Conservation (phyloP, 371 early-diverging fungal species). For the Neoconidiobolus thromboides region DNA sequence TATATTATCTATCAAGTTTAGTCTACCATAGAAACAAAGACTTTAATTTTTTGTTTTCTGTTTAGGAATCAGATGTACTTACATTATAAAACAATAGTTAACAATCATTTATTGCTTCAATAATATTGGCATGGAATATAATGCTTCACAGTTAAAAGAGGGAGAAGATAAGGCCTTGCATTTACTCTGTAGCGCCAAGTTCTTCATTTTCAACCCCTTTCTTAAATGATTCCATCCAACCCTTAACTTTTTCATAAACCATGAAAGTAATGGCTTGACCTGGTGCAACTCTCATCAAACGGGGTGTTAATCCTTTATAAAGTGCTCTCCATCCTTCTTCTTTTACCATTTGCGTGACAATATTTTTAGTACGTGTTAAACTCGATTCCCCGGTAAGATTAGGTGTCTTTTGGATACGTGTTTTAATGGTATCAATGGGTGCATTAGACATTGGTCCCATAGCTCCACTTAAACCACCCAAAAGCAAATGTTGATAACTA, state of each 20-base stretch:
- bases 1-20: no score
- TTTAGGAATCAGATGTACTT: no score
- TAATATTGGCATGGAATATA: no score
- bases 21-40: no score
- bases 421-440: slow-evolving; percentile 96
- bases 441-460: slow-evolving; percentile 93
- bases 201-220: neutral
- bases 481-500: slow-evolving; percentile 71
- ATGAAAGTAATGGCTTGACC: slow-evolving; percentile 78
- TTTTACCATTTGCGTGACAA: slow-evolving; percentile 47
- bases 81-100: no score
- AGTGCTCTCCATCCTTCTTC: slow-evolving; percentile 86
- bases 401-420: slow-evolving; percentile 79
- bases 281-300: slow-evolving; percentile 75
- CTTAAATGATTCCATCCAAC: slow-evolving; percentile 36
- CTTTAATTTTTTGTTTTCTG: no score
- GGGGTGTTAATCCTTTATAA: slow-evolving; percentile 90
- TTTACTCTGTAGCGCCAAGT: no score
- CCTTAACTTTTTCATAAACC: slow-evolving; percentile 65
- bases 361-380: slow-evolving; percentile 56
- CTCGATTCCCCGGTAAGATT: slow-evolving; percentile 44
- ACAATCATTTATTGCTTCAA: no score
- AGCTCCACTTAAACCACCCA: slow-evolving; percentile 90
- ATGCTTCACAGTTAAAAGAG: no score
- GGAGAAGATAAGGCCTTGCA: no score